Base-by-base conservation (phyloP, 2,329 filamentous ascomycete species). In the Aspergillus sp. region DNA sequence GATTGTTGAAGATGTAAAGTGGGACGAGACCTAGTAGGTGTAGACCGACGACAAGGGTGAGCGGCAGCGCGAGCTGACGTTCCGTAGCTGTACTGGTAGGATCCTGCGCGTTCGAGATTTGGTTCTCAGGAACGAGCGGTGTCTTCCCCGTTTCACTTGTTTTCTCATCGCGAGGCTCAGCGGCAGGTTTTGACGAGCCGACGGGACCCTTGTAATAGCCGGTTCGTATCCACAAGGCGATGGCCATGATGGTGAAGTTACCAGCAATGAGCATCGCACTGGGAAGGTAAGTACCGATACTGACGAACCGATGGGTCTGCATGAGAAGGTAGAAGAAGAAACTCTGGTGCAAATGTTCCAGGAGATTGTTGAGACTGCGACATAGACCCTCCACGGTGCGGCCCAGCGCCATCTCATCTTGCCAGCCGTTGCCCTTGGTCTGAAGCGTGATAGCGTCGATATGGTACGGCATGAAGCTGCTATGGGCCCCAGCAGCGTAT, bases 271-370 rank as follows among this genome's bases (percentile, higher is more conserved):
- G 78, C 95, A 99, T 99, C n/a, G 95, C 95, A 66, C 91, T 96
- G 0, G 95, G 95, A 3, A 99, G 82, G 70, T 99, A 99, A 1
- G 93, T 99, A 15, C 95, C 95, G 62, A 99, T 99, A 76, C 93
- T 98, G 66, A 98, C 95, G 71, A 99, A 99, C 11, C 93, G 87
- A 68, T 95, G 90, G 31, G 88, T 85, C 65, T 96, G 89, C 86
- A 98, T 92, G 45, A 99, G 82, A 52, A 99, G 81, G 73, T 99
- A 99, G 78, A 99, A 98, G 84, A 99, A 99, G 81, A 99, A 99
- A 73, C 93, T 97, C 77, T 99, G 95, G 73, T 99, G 95, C 60
- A 99, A 82, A 72, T 99, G 93, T 77, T 99, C 95, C 33, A 99
- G 84, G 58, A 99, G 79, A 70, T 99, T 99, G 78, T 99, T 99